Evolutionary conservation across 495 filamentous ascomycete genomes (phyloP).

Genomic region (Xylaria palmicola): DNA sequence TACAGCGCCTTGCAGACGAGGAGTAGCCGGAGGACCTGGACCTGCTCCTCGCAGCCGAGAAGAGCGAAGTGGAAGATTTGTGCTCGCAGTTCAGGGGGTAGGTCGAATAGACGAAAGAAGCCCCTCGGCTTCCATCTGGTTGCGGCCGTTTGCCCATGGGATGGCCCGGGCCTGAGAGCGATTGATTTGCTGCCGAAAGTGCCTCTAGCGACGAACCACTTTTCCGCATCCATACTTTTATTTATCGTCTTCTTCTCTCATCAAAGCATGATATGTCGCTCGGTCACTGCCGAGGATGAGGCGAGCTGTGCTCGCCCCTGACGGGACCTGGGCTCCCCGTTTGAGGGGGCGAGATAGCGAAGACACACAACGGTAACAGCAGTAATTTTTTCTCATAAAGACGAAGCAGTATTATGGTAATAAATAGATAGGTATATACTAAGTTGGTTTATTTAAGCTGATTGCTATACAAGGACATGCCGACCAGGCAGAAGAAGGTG

Average conservation of each 20-base stretch:
- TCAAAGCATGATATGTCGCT: background rate
- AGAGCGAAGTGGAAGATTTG: slow-evolving; percentile 21
- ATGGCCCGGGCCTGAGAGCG: slow-evolving; percentile 18
- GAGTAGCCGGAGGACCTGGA: slow-evolving; percentile 21
- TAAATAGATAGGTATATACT: too few species aligned
- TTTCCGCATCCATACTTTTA: background rate
- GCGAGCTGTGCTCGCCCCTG: background rate
- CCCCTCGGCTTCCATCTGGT: slow-evolving; percentile 17
- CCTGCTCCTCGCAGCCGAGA: slow-evolving; percentile 12
- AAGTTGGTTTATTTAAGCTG: too few species aligned
- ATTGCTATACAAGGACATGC: too few species aligned
- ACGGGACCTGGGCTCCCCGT: too few species aligned
- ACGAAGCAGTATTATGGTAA: too few species aligned
- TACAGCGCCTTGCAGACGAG: slow-evolving; percentile 21
- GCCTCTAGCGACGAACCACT: background rate
- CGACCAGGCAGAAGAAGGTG: too few species aligned
- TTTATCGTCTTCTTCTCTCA: background rate
- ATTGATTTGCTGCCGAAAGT: slow-evolving; percentile 26
- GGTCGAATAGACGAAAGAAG: slow-evolving; percentile 29
- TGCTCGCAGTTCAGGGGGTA: slow-evolving; percentile 27
- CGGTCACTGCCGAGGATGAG: background rate
- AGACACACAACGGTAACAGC: too few species aligned
- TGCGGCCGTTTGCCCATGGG: background rate
- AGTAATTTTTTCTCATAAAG: too few species aligned
- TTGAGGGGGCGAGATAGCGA: too few species aligned